phyloP scores from a whole-genome alignment of 2,329 filamentous ascomycete species.

The Colletotrichum costaricense region DNA sequence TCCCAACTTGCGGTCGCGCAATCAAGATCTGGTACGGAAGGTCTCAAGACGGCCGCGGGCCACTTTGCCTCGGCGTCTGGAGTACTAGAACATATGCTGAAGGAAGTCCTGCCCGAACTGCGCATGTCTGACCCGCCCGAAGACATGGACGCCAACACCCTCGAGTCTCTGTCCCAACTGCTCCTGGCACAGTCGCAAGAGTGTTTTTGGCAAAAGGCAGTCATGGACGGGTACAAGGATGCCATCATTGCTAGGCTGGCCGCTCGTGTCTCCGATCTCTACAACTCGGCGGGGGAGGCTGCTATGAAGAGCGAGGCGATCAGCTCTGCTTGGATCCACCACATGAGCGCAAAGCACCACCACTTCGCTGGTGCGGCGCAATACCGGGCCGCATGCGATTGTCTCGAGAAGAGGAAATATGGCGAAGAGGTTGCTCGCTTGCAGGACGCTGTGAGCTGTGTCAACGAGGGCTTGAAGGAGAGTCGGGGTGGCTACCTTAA shows the following conservation, averaged over 20 bases:
- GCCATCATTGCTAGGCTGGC: conserved; percentile 91
- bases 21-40: conserved; percentile 82
- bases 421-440: conserved; percentile 94
- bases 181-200: conserved; percentile 95
- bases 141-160: conserved; percentile 91
- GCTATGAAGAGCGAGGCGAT: conserved; percentile 91
- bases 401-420: conserved; percentile 92
- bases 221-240: conserved; percentile 93
- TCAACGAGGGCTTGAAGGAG: conserved; percentile 88
- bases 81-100: conserved; percentile 82
- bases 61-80: conserved; percentile 92
- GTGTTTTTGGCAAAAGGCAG: conserved; percentile 98
- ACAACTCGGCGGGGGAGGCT: conserved; percentile 84
- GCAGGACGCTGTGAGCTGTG: conserved; percentile 83
- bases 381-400: conserved; percentile 90
- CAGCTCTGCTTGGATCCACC: conserved; percentile 96
- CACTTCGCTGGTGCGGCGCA: conserved; percentile 97
- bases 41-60: conserved; percentile 87
- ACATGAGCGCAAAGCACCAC: conserved; percentile 96
- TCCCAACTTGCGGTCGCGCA: conserved; percentile 88
- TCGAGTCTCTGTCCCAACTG: conserved; percentile 85
- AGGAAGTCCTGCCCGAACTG: conserved; percentile 82
- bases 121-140: conserved; percentile 86
- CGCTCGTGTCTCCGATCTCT: conserved; percentile 89
- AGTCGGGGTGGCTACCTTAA: conserved; percentile 78